phyloP scores from a whole-genome alignment of 1,284 basidiomycete genomes.

The Schizophyllum commune region DNA sequence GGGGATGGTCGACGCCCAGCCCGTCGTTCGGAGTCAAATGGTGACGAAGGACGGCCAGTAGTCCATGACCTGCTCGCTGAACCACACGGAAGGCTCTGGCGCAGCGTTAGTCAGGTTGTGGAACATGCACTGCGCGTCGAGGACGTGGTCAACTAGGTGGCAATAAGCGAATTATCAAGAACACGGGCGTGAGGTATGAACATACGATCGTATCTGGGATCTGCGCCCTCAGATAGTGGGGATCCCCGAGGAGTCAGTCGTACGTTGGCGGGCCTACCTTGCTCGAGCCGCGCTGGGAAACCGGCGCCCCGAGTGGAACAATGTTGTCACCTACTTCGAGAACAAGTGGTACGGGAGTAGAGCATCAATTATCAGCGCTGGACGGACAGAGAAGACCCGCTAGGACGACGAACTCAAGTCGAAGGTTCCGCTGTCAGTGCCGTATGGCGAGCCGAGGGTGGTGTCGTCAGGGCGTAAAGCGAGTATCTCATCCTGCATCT shows the following conservation, averaged over 20 bases:
- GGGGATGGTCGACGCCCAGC: slow-evolving; percentile 9
- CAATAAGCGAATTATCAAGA: neutral
- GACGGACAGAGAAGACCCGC: slow-evolving; percentile 28
- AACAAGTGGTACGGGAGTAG: slow-evolving; percentile 11
- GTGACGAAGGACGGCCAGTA: slow-evolving; percentile 24
- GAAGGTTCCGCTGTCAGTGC: slow-evolving; percentile 43
- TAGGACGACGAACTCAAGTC: slow-evolving; percentile 37
- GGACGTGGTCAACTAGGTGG: neutral
- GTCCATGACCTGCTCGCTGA: slow-evolving; percentile 16
- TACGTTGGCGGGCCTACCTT: slow-evolving; percentile 33
- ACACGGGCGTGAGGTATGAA: slow-evolving; percentile 9
- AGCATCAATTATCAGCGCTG: slow-evolving; percentile 11
- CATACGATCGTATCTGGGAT: slow-evolving; percentile 6
- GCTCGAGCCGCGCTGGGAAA: slow-evolving; percentile 30
- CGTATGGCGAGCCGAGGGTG: slow-evolving; percentile 40
- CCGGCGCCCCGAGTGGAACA: slow-evolving; percentile 33
- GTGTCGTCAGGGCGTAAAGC: slow-evolving; percentile 41
- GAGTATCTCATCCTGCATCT: slow-evolving; percentile 27
- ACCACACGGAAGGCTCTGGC: slow-evolving; percentile 6
- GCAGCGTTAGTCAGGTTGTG: slow-evolving; percentile 14
- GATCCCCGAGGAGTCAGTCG: slow-evolving; percentile 40
- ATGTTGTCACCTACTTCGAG: slow-evolving; percentile 29
- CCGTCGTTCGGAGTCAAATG: slow-evolving; percentile 18
- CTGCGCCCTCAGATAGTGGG: slow-evolving; percentile 18
- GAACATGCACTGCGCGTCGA: slow-evolving; percentile 5